These are phyloP conservation scores for Aegle marmelos DNA, from an alignment of 345 rosid species.

Conservation along the genomic window DNA sequence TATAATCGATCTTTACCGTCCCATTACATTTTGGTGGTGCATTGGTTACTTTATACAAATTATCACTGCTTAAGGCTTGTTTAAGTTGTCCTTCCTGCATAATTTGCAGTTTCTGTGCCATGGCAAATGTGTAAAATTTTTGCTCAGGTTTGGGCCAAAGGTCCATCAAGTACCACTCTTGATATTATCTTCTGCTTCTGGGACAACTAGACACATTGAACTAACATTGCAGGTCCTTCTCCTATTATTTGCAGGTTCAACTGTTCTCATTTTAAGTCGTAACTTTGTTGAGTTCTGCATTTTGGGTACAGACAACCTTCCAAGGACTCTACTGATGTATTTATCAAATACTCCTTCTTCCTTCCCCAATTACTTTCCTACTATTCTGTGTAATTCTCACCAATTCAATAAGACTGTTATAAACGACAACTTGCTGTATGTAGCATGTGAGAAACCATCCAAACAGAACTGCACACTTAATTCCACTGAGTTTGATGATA, in stretches of 20 bases:
- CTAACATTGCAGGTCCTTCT: constrained; percentile 1
- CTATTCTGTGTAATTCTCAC: constrained; percentile 69
- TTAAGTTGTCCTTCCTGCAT: not conserved
- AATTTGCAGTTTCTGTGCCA: not conserved
- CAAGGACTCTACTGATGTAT: constrained; percentile 90
- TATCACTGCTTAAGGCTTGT: not conserved
- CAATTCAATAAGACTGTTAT: constrained; percentile 58
- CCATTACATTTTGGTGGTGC: not conserved
- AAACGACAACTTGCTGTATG: constrained; percentile 65
- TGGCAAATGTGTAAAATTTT: not conserved
- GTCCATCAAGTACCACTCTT: not conserved
- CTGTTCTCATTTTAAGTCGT: constrained; percentile 70
- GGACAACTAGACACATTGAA: not conserved
- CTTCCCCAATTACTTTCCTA: constrained; percentile 72
- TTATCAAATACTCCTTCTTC: constrained; percentile 77
- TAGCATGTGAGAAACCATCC: constrained; percentile 43
- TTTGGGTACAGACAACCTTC: constrained; percentile 85
- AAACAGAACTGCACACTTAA: constrained; percentile 39
- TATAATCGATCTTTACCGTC: not conserved
- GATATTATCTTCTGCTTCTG: not conserved
- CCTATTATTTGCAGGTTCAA: constrained; percentile 54
- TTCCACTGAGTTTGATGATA: constrained; percentile 56
- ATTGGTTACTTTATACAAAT: not conserved
- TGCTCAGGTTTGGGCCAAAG: not conserved
- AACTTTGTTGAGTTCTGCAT: constrained; percentile 71